Evolutionary conservation across 495 filamentous ascomycete genomes (phyloP).

Genomic region (Rusavskia elegans): DNA sequence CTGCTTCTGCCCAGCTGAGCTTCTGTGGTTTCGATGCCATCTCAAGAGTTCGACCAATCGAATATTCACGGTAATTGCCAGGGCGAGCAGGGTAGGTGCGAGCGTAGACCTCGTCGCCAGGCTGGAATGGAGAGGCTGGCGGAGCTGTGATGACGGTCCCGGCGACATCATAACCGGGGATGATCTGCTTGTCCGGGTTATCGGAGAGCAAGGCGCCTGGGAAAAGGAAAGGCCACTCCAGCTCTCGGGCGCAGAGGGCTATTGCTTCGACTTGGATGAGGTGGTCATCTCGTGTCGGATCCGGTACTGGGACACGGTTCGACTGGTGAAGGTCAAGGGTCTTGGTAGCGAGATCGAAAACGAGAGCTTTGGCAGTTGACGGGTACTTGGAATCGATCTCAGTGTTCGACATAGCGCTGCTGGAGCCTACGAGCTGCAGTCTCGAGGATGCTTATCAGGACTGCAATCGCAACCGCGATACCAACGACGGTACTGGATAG

Average conservation of each 20-base stretch:
- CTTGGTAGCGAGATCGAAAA: too few relatives aligned
- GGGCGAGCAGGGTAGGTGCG: conserved; percentile 28
- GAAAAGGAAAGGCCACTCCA: conserved; percentile 29
- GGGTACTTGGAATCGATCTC: too few relatives aligned
- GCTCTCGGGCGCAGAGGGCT: conserved; percentile 41
- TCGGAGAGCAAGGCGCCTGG: conserved; percentile 8
- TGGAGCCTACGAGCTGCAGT: too few relatives aligned
- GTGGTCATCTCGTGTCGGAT: conserved; percentile 26
- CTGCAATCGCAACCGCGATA: too few relatives aligned
- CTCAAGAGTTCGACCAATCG: conserved; percentile 18
- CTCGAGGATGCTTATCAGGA: too few relatives aligned
- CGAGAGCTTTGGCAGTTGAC: too few relatives aligned
- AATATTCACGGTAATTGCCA: conserved; percentile 37
- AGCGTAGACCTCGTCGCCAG: conserved; percentile 38
- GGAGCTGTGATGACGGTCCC: conserved; percentile 19
- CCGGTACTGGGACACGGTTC: conserved; percentile 14
- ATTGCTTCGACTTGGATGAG: conserved; percentile 42
- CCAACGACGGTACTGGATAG: too few relatives aligned
- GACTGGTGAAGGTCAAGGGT: too few relatives aligned
- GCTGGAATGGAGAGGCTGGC: conserved; percentile 28
- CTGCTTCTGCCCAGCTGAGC: conserved; percentile 27
- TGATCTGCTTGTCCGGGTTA: too few relatives aligned
- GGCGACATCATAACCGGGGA: too few relatives aligned
- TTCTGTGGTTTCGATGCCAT: too few relatives aligned
- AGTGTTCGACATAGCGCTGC: too few relatives aligned